Evolutionary conservation across 1,139 yeast species (phyloP), one percentile per base, ranked within the genome.

Genomic region (Candida pseudocylindracea): DNA sequence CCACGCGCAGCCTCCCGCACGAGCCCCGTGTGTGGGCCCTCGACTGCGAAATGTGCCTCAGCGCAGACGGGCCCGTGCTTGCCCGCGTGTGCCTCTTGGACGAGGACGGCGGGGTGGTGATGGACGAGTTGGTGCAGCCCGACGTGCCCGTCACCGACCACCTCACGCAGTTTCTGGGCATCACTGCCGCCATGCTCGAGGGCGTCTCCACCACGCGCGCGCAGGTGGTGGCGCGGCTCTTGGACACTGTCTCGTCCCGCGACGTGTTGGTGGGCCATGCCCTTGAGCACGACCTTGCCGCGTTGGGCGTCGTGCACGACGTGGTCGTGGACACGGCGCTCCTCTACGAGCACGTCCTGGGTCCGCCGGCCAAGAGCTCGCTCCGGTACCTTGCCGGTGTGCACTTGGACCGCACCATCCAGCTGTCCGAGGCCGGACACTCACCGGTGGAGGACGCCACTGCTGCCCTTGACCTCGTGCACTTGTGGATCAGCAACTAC

Each of bases 31-130:
- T 76, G 0, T 80, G 67, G 53, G 91, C 93, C 1, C 44, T 88
- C 15, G 98, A 88, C 51, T 88, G 98, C 54, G 98, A 88, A 51
- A 88, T 88, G 79, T 81, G 94, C 47, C 54, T 61, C 36, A 54
- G 88, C 0, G 65, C 54, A 0, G 40, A 45, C 2, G 81, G 80
- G 0, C 60, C 63, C 32, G 93, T 71, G 3, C 55, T 85, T 30
- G 72, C 96, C 0, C 58, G 96, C 36, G 69, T 80, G 1, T 78
- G 94, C 1, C 43, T 88, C 12, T 63, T 81, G 2, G 70, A 79
- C 45, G 70, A 68, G 43, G 57, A 69, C 29, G 67, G 64, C 9
- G 60, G 63, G 7, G 63, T 70, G 0, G 51, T 85, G 1, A 50
- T 75, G 37, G 94, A 85, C 45, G 63, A 70, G 39, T 60, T 70